Conservation (phyloP, 1,284 basidiomycete genomes). For the Sporisorium exsertum region DNA sequence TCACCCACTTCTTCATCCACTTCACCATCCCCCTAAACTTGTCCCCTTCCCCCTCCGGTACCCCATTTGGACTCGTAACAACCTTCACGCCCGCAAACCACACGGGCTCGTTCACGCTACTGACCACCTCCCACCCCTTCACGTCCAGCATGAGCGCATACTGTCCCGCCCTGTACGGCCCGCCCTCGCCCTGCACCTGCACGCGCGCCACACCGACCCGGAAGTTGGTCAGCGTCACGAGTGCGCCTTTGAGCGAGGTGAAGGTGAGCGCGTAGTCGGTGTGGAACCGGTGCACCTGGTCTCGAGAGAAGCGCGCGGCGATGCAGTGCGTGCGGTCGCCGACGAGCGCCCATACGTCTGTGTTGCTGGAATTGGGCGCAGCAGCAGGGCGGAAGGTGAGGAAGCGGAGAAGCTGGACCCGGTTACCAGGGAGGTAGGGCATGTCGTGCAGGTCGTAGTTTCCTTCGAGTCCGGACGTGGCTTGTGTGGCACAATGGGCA, state of each 20-base stretch:
- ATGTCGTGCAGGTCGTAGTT: slow-evolving; percentile 32
- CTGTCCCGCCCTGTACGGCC: slow-evolving; percentile 20
- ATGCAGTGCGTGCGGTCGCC: slow-evolving; percentile 45
- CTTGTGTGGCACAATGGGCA: slow-evolving; percentile 4
- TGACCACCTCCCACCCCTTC: slow-evolving; percentile 29
- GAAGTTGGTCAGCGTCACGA: slow-evolving; percentile 30
- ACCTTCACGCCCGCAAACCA: slow-evolving; percentile 32
- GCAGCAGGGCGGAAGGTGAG: slow-evolving; percentile 26
- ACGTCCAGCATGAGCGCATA: slow-evolving; percentile 37
- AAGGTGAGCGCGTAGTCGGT: slow-evolving; percentile 8
- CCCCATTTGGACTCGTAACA: slow-evolving; percentile 23
- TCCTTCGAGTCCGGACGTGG: not conserved
- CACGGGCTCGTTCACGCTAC: slow-evolving; percentile 26
- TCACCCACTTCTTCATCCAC: slow-evolving; percentile 33
- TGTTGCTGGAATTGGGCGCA: not conserved
- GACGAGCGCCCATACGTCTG: slow-evolving; percentile 33
- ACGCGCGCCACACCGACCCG: slow-evolving; percentile 16
- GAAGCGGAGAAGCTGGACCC: slow-evolving; percentile 41
- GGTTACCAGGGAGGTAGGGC: slow-evolving; percentile 32
- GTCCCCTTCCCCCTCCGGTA: slow-evolving; percentile 8
- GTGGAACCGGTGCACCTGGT: slow-evolving; percentile 19
- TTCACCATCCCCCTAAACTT: not conserved
- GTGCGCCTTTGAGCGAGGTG: slow-evolving; percentile 36
- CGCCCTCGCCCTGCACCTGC: not conserved
- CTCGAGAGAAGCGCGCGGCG: slow-evolving; percentile 24